These are phyloP conservation scores for Talaromyces proteolyticus DNA, from an alignment of 495 filamentous ascomycete genomes.

Conservation along the genomic window DNA sequence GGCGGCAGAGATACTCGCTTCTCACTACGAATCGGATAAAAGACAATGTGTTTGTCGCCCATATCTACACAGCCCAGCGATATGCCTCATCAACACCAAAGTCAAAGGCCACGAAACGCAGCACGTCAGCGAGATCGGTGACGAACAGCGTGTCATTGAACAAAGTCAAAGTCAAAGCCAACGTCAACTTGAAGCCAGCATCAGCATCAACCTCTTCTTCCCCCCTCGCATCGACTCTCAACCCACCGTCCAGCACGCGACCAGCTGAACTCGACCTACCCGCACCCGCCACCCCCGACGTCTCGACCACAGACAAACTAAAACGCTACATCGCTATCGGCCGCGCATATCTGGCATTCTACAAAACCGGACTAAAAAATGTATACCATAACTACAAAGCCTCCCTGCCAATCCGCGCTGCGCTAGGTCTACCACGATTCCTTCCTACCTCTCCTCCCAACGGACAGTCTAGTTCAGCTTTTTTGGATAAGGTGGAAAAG, in stretches of 20 bases:
- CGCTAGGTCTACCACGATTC: constrained; percentile 22
- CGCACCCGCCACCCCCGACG: constrained; percentile 10
- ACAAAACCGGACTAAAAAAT: constrained; percentile 74
- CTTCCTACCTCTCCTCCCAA: constrained; percentile 26
- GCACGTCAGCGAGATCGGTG: no score
- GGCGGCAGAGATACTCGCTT: no score
- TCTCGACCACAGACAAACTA: constrained; percentile 21
- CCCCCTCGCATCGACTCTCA: constrained; percentile 16
- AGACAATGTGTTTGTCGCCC: no score
- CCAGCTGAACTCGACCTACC: constrained; percentile 27
- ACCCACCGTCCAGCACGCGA: constrained; percentile 33
- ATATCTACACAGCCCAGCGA: no score
- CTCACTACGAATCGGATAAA: no score
- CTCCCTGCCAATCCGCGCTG: constrained; percentile 24
- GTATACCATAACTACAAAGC: constrained; percentile 52
- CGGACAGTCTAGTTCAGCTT: not conserved
- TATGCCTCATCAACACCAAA: no score
- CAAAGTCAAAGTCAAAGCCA: no score
- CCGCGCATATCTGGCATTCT: constrained; percentile 60
- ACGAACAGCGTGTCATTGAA: no score
- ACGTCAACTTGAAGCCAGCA: constrained; percentile 9
- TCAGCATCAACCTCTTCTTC: constrained; percentile 11
- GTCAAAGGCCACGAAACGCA: no score
- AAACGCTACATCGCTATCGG: constrained; percentile 33
- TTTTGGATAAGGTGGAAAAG: constrained; percentile 19